Evolutionary conservation across 2,329 filamentous ascomycete genomes (phyloP).

Genomic region (Colletotrichum sp.): DNA sequence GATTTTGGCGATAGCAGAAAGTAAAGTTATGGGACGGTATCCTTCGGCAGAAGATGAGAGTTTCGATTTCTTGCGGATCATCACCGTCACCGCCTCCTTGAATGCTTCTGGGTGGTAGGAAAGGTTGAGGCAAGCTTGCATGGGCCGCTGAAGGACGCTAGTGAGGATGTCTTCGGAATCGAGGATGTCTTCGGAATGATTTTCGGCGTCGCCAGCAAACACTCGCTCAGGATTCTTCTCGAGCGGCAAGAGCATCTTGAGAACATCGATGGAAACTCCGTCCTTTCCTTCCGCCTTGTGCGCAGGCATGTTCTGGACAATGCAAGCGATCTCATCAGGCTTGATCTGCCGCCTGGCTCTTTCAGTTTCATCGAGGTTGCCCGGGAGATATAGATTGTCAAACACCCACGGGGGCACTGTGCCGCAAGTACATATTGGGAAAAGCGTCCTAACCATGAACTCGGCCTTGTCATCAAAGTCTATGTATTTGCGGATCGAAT

Average conservation of each 20-base stretch:
- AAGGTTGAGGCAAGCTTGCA: neutral
- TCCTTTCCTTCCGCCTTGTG: neutral
- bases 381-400: too few relatives aligned
- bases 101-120: neutral
- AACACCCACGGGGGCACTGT: too few relatives aligned
- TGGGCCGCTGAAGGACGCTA: neutral
- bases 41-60: neutral
- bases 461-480: too few relatives aligned
- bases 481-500: too few relatives aligned
- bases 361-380: too few relatives aligned
- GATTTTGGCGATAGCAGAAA: too few relatives aligned
- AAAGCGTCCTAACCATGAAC: too few relatives aligned
- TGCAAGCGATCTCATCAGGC: too few relatives aligned
- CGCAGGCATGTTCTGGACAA: neutral
- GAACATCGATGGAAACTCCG: neutral
- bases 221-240: too few relatives aligned
- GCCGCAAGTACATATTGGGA: too few relatives aligned
- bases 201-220: too few relatives aligned
- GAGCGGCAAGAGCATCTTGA: neutral
- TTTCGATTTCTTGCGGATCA: neutral
- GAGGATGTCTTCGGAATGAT: neutral
- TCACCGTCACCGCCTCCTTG: neutral
- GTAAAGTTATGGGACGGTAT: neutral
- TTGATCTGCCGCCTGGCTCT: too few relatives aligned
- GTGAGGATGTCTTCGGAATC: neutral